Conservation (phyloP, 192 early-diverging fungal genomes). For the Haplosporangium gracile region DNA sequence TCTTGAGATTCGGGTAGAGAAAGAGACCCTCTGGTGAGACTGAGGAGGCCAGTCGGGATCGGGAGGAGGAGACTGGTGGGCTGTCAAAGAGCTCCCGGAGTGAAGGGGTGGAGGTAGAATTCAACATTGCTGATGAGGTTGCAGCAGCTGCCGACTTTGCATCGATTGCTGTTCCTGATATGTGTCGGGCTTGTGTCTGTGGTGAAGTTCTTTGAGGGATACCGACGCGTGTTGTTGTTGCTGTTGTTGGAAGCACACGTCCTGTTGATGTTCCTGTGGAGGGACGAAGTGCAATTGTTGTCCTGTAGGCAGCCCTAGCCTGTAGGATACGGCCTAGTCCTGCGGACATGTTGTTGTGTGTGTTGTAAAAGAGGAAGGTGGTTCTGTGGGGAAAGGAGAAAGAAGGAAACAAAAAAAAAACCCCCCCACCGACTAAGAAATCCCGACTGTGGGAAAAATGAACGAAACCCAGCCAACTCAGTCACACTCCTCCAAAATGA, state of each 20-base stretch:
- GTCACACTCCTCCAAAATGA: background rate
- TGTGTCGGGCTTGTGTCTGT: background rate
- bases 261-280: background rate
- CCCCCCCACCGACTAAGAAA: background rate
- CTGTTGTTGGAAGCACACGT: background rate
- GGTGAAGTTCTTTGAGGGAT: background rate
- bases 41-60: constrained; percentile 19
- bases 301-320: constrained; percentile 18
- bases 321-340: constrained; percentile 38
- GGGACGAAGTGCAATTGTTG: background rate
- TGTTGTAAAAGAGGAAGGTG: background rate
- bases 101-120: background rate
- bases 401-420: background rate
- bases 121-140: background rate
- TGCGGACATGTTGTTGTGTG: constrained; percentile 26
- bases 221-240: background rate
- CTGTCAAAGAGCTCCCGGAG: constrained; percentile 50
- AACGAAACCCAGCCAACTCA: background rate
- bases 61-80: constrained; percentile 17
- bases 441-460: constrained; percentile 6
- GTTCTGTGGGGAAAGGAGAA: background rate
- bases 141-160: background rate
- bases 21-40: constrained; percentile 52
- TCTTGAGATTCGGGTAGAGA: constrained; percentile 57
- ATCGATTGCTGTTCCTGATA: background rate